phyloP scores from a whole-genome alignment of 2,329 filamentous ascomycete species.

The Claviceps sp. region DNA sequence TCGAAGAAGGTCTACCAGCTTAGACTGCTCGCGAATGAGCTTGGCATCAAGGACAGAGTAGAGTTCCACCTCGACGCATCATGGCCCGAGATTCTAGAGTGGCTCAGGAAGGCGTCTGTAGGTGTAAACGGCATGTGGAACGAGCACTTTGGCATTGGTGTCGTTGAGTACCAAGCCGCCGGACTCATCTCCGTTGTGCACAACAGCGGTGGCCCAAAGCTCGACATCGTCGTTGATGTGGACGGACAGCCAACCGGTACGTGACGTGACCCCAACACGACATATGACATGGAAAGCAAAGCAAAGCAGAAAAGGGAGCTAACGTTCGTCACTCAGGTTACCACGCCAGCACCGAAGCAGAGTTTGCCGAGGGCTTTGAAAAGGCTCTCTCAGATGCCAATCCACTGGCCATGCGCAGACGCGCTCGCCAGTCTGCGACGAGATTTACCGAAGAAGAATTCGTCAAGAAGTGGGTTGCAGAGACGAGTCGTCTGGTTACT shows the following conservation, averaged over 20 bases:
- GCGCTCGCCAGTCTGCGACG: slow-evolving; percentile 65
- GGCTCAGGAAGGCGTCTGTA: slow-evolving; percentile 62
- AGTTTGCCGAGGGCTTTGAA: slow-evolving; percentile 72
- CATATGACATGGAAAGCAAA: neutral
- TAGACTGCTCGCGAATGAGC: slow-evolving; percentile 71
- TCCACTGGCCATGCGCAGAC: slow-evolving; percentile 57
- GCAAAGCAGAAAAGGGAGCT: neutral
- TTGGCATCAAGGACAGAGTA: slow-evolving; percentile 71
- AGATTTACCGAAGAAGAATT: slow-evolving; percentile 86
- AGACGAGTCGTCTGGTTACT: slow-evolving; percentile 59
- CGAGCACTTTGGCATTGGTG: slow-evolving; percentile 96
- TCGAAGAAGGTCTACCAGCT: slow-evolving; percentile 78
- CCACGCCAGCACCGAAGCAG: slow-evolving; percentile 62
- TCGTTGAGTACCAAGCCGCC: slow-evolving; percentile 95
- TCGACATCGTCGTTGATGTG: slow-evolving; percentile 78
- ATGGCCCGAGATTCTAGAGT: slow-evolving; percentile 75
- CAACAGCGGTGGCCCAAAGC: slow-evolving; percentile 79
- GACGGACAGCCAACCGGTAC: slow-evolving; percentile 66
- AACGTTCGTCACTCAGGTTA: slow-evolving; percentile 43
- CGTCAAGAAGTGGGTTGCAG: slow-evolving; percentile 58
- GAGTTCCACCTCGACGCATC: slow-evolving; percentile 82
- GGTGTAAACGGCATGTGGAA: slow-evolving; percentile 99
- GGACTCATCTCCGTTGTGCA: slow-evolving; percentile 89
- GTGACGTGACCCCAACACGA: slow-evolving; percentile 10
- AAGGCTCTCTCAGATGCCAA: slow-evolving; percentile 62